These are phyloP conservation scores for Geotrichum ghanense DNA, from an alignment of 805 yeast species.

Conservation along the genomic window DNA sequence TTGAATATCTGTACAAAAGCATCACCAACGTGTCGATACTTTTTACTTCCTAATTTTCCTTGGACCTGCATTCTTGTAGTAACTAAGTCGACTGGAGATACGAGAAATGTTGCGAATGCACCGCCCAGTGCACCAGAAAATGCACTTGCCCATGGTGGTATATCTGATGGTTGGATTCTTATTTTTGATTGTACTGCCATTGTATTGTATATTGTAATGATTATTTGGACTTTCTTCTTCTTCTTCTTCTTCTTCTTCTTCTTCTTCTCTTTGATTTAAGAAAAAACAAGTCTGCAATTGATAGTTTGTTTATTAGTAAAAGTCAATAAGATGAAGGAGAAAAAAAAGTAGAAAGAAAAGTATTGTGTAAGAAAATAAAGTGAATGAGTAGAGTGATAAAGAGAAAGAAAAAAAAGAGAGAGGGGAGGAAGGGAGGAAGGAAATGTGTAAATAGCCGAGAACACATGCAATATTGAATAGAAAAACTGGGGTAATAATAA, in stretches of 20 bases:
- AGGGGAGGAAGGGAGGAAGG: too few species aligned
- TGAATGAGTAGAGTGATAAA: too few species aligned
- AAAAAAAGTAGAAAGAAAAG: too few species aligned
- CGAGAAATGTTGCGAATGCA: constrained; percentile 20
- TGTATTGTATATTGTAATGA: background rate
- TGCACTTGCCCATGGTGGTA: constrained; percentile 22
- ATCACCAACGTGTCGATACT: constrained; percentile 20
- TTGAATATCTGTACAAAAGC: constrained; percentile 61
- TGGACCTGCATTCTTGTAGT: constrained; percentile 25
- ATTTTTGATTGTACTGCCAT: constrained; percentile 3
- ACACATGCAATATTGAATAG: too few species aligned
- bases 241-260: constrained; percentile 2
- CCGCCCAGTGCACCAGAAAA: constrained; percentile 25
- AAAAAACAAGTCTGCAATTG: too few species aligned
- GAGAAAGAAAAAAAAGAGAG: too few species aligned
- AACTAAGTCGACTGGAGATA: constrained; percentile 23
- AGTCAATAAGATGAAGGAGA: too few species aligned
- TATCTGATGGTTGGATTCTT: constrained; percentile 14
- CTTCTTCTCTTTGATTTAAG: too few species aligned
- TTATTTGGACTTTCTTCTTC: constrained; percentile 3
- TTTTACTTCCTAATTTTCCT: constrained; percentile 7
- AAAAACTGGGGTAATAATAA: too few species aligned
- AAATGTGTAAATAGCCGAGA: too few species aligned
- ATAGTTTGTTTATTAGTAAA: too few species aligned
- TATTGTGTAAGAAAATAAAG: too few species aligned